These are phyloP conservation scores for Calcarisporium arbuscula DNA, from an alignment of 2,329 filamentous ascomycete species.

Conservation along the genomic window DNA sequence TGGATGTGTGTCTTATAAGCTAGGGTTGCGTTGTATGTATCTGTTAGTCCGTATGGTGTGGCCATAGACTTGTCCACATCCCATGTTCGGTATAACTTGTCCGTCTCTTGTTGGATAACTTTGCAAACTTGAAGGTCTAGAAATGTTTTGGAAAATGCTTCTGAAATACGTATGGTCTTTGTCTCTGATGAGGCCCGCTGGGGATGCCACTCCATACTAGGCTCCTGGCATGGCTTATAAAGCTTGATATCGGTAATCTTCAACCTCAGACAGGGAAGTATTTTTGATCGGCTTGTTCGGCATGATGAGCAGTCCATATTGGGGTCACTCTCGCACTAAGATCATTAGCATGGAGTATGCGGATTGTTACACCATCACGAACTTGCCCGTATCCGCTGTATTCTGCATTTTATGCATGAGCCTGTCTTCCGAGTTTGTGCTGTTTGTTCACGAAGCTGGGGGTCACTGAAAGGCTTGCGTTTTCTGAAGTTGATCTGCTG, in stretches of 20 bases:
- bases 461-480: constrained; percentile 49
- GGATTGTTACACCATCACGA: too few relatives aligned
- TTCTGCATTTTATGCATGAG: constrained; percentile 54
- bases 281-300: constrained; percentile 43
- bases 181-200: constrained; percentile 48
- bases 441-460: constrained; percentile 44
- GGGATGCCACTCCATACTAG: constrained; percentile 52
- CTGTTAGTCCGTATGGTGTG: constrained; percentile 50
- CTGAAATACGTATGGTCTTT: constrained; percentile 44
- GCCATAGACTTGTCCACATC: constrained; percentile 38
- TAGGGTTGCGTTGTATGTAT: constrained; percentile 42
- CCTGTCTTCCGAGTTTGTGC: constrained; percentile 52
- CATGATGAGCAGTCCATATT: constrained; percentile 48
- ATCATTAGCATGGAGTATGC: too few relatives aligned
- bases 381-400: constrained; percentile 56
- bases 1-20: constrained; percentile 47
- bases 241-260: constrained; percentile 53
- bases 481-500: constrained; percentile 22
- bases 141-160: constrained; percentile 43
- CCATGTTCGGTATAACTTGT: constrained; percentile 50
- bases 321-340: constrained; percentile 46
- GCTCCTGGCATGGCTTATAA: constrained; percentile 52
- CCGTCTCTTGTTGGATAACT: constrained; percentile 49
- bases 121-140: constrained; percentile 45
- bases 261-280: constrained; percentile 52